phyloP scores from a whole-genome alignment of 2,329 filamentous ascomycete genomes.

The Aurifilum marmelostoma region DNA sequence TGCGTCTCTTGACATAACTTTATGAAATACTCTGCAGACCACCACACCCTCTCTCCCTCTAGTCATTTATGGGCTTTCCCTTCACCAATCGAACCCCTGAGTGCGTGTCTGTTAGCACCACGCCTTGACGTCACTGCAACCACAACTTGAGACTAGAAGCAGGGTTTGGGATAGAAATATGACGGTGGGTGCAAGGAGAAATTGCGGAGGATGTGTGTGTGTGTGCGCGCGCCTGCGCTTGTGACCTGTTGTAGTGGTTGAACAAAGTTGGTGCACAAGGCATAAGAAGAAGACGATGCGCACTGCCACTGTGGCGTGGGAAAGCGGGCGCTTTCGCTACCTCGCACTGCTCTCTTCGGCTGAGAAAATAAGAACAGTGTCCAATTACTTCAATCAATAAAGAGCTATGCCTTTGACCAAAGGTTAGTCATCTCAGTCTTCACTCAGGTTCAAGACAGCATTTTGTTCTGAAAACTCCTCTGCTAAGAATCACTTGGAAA shows the following conservation, averaged over 20 bases:
- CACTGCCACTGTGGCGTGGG: background rate
- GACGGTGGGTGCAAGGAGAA: background rate
- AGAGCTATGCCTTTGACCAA: slow-evolving; percentile 11
- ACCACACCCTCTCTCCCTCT: background rate
- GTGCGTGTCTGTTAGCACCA: background rate
- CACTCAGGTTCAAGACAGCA: too few relatives aligned
- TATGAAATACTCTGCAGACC: background rate
- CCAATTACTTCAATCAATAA: background rate
- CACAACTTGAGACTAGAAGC: background rate
- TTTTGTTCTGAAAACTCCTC: background rate
- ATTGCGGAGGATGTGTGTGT: background rate
- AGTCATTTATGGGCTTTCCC: background rate
- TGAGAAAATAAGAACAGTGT: background rate
- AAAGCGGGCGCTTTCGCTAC: background rate
- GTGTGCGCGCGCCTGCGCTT: background rate
- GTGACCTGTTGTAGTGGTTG: background rate
- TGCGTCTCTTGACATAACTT: too few relatives aligned
- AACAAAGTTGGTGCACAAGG: background rate
- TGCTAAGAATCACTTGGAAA: background rate
- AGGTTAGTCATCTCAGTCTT: background rate
- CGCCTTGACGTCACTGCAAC: slow-evolving; percentile 12
- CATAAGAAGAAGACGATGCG: background rate
- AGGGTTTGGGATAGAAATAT: background rate
- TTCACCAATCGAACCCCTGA: slow-evolving; percentile 2
- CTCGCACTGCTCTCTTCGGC: background rate